Conservation (phyloP, 1,284 basidiomycete species). For the Phellopilus nigrolimitatus region DNA sequence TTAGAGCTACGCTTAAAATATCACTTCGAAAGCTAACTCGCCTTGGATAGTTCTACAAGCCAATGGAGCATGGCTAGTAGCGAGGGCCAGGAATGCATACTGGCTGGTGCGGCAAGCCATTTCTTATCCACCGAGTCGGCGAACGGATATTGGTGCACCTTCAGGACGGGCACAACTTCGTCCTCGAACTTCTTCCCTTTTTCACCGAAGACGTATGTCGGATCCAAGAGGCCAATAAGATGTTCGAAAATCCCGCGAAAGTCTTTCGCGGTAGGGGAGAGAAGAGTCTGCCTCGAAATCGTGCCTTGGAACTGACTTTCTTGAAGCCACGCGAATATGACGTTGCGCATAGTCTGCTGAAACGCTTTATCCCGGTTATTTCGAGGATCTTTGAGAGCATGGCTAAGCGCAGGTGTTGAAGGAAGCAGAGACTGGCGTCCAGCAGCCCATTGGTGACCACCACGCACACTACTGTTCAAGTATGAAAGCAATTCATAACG, state of each 20-base stretch:
- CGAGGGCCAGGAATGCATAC: slow-evolving; percentile 80
- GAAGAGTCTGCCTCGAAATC: slow-evolving; percentile 58
- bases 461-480: slow-evolving; percentile 48
- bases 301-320: slow-evolving; percentile 50
- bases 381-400: slow-evolving; percentile 62
- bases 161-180: slow-evolving; percentile 70
- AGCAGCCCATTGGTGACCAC: slow-evolving; percentile 63
- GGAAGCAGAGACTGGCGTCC: slow-evolving; percentile 35
- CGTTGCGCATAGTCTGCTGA: slow-evolving; percentile 69
- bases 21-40: slow-evolving; percentile 45
- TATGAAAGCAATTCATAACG: slow-evolving; percentile 6
- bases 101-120: slow-evolving; percentile 80
- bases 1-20: slow-evolving; percentile 80
- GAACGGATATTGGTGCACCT: slow-evolving; percentile 73
- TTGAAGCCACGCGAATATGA: slow-evolving; percentile 67
- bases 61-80: slow-evolving; percentile 82
- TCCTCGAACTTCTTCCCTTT: slow-evolving; percentile 69
- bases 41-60: slow-evolving; percentile 79
- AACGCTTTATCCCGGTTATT: slow-evolving; percentile 69
- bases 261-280: slow-evolving; percentile 76
- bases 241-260: slow-evolving; percentile 78
- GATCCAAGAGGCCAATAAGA: slow-evolving; percentile 70
- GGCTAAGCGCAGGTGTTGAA: slow-evolving; percentile 43
- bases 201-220: slow-evolving; percentile 52
- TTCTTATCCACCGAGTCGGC: slow-evolving; percentile 71